Percentiles rank a stretch among this genome's conserved stretches.
phyloP scores from a whole-genome alignment of 2,329 filamentous ascomycete species.

The Fusarium scirpi region DNA sequence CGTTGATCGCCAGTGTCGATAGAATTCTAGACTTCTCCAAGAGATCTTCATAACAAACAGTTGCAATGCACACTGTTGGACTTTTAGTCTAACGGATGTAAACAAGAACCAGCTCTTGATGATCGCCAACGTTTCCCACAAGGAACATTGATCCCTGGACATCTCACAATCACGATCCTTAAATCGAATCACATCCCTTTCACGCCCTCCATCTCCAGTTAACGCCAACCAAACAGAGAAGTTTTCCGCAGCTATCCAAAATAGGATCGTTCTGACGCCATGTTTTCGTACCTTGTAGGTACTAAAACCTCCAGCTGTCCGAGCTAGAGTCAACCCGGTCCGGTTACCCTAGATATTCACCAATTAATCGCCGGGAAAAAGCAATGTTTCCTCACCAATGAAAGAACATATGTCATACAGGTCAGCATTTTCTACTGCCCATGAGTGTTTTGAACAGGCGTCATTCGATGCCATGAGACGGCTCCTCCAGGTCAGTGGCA shows the following conservation, averaged over 20 bases:
- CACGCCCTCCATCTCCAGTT: constrained; percentile 32
- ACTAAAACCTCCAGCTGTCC: constrained; percentile 27
- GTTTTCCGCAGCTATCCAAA: constrained; percentile 22
- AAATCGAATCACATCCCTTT: constrained; percentile 39
- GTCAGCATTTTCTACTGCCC: background rate
- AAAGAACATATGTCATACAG: background rate
- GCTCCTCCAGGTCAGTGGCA: background rate
- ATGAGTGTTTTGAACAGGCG: too few species aligned
- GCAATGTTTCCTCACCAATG: background rate
- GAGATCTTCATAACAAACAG: background rate
- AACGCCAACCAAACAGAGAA: constrained; percentile 37
- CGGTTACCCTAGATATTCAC: constrained; percentile 34
- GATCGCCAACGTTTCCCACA: background rate
- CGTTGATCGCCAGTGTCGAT: background rate
- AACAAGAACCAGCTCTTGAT: constrained; percentile 17
- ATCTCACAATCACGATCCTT: constrained; percentile 23
- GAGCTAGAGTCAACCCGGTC: constrained; percentile 15
- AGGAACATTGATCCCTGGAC: constrained; percentile 36
- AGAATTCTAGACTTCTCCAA: constrained; percentile 4
- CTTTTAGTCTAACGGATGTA: background rate
- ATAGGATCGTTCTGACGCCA: constrained; percentile 44
- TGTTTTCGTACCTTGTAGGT: constrained; percentile 8
- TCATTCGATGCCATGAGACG: background rate
- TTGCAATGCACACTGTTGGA: background rate
- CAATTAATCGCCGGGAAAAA: background rate